Conservation (phyloP, 169 alveolate species). For the Plasmodium knowlesi region DNA sequence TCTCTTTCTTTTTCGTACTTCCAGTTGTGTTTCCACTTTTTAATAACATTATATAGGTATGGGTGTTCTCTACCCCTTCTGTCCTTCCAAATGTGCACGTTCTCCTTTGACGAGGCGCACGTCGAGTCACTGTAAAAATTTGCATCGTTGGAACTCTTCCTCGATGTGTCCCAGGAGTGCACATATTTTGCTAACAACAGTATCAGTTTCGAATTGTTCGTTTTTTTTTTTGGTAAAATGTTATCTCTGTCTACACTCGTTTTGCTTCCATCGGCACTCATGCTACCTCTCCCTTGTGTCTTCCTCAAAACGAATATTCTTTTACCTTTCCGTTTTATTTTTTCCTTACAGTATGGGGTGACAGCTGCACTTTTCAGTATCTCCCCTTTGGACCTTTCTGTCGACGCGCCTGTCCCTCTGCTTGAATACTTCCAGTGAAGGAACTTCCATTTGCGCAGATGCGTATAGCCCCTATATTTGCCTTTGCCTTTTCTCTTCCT, state of each 20-base stretch:
- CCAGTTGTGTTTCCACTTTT: neutral
- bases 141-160: neutral
- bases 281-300: neutral
- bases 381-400: neutral
- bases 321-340: neutral
- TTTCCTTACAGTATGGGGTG: slow-evolving; percentile 12
- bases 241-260: neutral
- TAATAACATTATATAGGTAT: neutral
- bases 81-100: neutral
- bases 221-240: neutral
- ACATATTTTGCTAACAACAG: neutral
- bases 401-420: neutral
- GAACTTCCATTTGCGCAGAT: neutral
- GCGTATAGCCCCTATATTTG: neutral
- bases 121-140: neutral
- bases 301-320: neutral
- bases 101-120: neutral
- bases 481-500: slow-evolving; percentile 5
- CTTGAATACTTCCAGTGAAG: neutral
- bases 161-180: neutral
- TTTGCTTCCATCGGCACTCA: neutral
- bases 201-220: neutral
- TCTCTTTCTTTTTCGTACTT: neutral
- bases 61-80: neutral
- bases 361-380: neutral